Evolutionary conservation across 768 basidiomycete species (phyloP).

Genomic region (Gymnopilus junonius): DNA sequence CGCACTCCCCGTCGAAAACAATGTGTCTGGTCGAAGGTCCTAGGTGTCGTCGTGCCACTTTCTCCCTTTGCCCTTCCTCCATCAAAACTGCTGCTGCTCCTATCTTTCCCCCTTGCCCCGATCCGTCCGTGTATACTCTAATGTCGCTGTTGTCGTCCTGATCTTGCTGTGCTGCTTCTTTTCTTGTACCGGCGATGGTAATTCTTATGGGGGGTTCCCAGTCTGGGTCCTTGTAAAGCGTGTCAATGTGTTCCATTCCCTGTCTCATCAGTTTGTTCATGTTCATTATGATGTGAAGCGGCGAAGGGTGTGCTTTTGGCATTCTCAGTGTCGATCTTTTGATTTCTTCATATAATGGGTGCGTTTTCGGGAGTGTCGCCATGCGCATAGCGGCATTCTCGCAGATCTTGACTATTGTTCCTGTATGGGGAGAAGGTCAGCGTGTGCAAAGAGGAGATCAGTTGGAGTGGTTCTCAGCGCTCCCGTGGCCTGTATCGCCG

Average conservation of each 20-base stretch:
- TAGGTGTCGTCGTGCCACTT: constrained; percentile 1
- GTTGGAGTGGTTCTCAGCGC: constrained; percentile 14
- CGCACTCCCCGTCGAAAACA: constrained; percentile 13
- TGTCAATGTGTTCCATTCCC: constrained; percentile 20
- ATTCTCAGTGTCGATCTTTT: neutral
- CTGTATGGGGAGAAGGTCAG: constrained; percentile 17
- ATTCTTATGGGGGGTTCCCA: neutral
- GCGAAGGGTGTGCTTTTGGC: constrained; percentile 18
- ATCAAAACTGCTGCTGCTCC: constrained; percentile 18
- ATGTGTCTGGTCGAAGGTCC: constrained; percentile 7
- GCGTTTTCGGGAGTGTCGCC: constrained; percentile 18
- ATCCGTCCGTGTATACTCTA: constrained; percentile 22
- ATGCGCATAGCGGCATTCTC: constrained; percentile 10
- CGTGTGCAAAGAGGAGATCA: constrained; percentile 11
- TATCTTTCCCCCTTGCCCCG: constrained; percentile 9
- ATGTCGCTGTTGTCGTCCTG: constrained; percentile 5
- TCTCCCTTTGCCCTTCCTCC: neutral
- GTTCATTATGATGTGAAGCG: constrained; percentile 25
- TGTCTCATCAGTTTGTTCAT: constrained; percentile 1
- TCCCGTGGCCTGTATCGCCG: constrained; percentile 15
- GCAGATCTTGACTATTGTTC: constrained; percentile 12
- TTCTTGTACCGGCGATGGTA: neutral
- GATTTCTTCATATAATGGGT: constrained; percentile 19
- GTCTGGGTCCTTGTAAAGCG: neutral
- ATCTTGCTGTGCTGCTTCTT: neutral